A percentile compares a stretch with the other conserved stretches of the same genome.
phyloP scores from a whole-genome alignment of 2,329 filamentous ascomycete species.

The Epichloe coenophiala region DNA sequence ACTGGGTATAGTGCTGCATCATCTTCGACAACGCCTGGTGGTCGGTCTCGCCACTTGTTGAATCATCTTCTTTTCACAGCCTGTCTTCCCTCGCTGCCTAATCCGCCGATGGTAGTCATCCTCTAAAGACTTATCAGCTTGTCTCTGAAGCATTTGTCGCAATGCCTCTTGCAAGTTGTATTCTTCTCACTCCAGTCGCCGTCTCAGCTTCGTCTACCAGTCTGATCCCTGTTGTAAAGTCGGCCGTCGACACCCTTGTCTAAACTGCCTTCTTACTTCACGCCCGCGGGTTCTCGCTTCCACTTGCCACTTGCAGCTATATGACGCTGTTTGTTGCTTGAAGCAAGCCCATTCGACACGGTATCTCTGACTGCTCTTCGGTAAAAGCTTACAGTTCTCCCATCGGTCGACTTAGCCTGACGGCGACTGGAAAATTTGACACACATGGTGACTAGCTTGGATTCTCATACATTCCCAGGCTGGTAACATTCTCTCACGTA shows the following conservation, averaged over 20 bases:
- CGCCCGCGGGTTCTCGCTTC: slow-evolving; percentile 25
- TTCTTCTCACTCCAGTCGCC: slow-evolving; percentile 44
- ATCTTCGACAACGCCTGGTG: neutral
- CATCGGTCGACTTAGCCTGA: slow-evolving; percentile 36
- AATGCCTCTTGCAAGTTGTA: slow-evolving; percentile 44
- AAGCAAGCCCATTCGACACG: slow-evolving; percentile 24
- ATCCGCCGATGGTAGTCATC: slow-evolving; percentile 21
- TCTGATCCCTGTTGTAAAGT: slow-evolving; percentile 42
- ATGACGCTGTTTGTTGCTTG: slow-evolving; percentile 24
- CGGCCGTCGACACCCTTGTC: slow-evolving; percentile 26
- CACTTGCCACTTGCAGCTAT: slow-evolving; percentile 17
- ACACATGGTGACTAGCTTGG: slow-evolving; percentile 18
- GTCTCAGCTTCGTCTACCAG: slow-evolving; percentile 47
- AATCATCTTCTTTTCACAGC: neutral
- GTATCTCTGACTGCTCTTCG: slow-evolving; percentile 17
- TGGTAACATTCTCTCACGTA: slow-evolving; percentile 12
- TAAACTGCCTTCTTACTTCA: slow-evolving; percentile 28
- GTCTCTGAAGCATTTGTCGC: slow-evolving; percentile 26
- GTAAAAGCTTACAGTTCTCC: slow-evolving; percentile 21
- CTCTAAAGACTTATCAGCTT: slow-evolving; percentile 16
- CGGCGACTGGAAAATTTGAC: slow-evolving; percentile 40
- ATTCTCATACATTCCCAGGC: slow-evolving; percentile 14
- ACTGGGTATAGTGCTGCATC: neutral
- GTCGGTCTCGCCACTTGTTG: neutral
- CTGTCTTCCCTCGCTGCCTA: slow-evolving; percentile 1